Evolutionary conservation across 2,329 filamentous ascomycete genomes (phyloP), one percentile per base, ranked within the genome.

Genomic region (Colletotrichum endophyticum): DNA sequence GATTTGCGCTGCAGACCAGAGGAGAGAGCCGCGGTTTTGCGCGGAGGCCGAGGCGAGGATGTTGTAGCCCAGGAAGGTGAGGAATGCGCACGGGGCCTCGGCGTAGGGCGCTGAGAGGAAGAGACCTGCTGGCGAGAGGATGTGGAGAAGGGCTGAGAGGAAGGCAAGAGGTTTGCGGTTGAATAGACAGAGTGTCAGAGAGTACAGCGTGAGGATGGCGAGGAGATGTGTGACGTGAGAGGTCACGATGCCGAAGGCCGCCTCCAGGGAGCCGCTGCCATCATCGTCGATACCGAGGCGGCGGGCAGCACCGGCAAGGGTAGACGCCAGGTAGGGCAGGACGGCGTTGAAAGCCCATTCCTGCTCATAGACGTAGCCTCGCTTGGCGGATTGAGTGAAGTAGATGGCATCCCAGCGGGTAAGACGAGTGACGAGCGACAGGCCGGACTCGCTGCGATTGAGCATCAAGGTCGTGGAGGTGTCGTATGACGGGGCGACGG

Each of bases 41-140:
- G 71, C 78, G 88, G 88, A 80, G 80, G 87, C 87, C 61, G 89
- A 87, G 2, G 91, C 90, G 82, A 96, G 97, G 64, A 94, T 83
- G 34, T 94, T 89, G 80, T 92, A 93, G 1, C 95, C 97, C 1
- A 89, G 79, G 80, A 98, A 95, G 56, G 94, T 94, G 39, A 98
- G 87, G 27, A 95, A 88, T 0, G 96, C 93, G 84, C 96, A 98
- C 0, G 93, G 84, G 78, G 94, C 92, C 86, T 99, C 97, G 12
- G 92, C 90, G 84, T 97, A 98, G 0, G 96, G 95, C 0, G 96
- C 94, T 0, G 94, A 96, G 22, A 99, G 90, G 82, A 99, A 99
- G 4, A 98, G 85, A 1, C 96, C 96, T 0, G 95, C 97, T 0
- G 97, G 96, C 0, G 95, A 97, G 66, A 99, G 82, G 72, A 98